phyloP scores from a whole-genome alignment of 176 grass and related monocot species.

The Themeda triandra region DNA sequence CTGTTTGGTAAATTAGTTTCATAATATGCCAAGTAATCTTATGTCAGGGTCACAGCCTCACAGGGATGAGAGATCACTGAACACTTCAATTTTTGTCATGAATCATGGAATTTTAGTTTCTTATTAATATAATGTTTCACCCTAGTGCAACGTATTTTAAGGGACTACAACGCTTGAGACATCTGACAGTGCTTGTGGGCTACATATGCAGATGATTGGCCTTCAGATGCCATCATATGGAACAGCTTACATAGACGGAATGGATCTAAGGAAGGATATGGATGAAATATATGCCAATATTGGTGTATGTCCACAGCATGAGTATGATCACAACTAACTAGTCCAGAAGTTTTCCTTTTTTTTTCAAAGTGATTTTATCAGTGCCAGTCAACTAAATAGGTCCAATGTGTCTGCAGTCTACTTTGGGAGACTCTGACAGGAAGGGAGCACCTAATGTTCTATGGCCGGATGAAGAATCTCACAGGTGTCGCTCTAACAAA shows the following conservation, averaged over 20 bases:
- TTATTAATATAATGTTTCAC: neutral
- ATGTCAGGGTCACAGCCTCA: neutral
- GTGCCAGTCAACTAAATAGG: neutral
- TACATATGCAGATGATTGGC: conserved; percentile 65
- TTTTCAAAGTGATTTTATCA: neutral
- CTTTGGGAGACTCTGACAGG: conserved; percentile 81
- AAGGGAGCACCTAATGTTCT: conserved; percentile 80
- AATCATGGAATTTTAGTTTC: neutral
- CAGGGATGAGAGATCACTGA: neutral
- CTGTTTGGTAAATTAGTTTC: neutral
- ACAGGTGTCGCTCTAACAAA: conserved; percentile 50
- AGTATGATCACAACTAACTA: conserved; percentile 43
- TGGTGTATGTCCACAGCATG: conserved; percentile 87
- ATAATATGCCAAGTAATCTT: neutral
- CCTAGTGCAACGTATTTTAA: neutral
- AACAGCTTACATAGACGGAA: conserved; percentile 78
- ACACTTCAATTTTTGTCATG: neutral
- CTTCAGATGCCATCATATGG: conserved; percentile 51
- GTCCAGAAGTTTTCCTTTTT: neutral
- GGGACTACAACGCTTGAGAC: neutral
- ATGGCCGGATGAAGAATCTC: conserved; percentile 85
- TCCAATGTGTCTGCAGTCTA: conserved; percentile 49
- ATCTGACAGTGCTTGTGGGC: neutral
- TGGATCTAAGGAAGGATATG: conserved; percentile 72
- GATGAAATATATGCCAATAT: conserved; percentile 65